Base-by-base conservation (phyloP, 208 protist species). In the Acanthamoeba culbertsoni region DNA sequence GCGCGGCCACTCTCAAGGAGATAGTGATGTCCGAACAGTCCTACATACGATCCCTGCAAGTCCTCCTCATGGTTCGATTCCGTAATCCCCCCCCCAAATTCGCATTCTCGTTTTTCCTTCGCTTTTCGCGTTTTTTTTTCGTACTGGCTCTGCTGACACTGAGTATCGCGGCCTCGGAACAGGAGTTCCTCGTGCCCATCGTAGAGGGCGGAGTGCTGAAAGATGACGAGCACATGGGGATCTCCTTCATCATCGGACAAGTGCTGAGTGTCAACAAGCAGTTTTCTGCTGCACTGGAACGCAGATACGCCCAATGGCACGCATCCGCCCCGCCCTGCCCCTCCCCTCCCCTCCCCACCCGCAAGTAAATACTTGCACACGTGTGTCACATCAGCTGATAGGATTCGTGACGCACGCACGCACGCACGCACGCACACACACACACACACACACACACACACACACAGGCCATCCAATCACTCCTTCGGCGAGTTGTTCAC, bases 241-340 rank as follows among this genome's bases (percentile, higher is more conserved):
- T 75, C 23, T 75, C 63, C 18, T 75, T 75, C 63, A 75, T 75
- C 28, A 75, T 75, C 63, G 63, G 63, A 10, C 63, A 75, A n/a
- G 63, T 75, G 23, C 63, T 75, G 14, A 75, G 63, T 43, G 37
- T 75, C 63, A 75, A 75, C 63, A 75, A 75, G n/a, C 63, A 75
- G 63, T 75, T 75, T 35, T 35, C 6, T n/a, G 28, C 28, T n/a
- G 28, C 63, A 16, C 23, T 75, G 63, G 33, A 75, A 35, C 35
- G 43, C 33, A 75, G 43, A 35, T 75, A 75, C n/a, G 63, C 63
- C 63, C 35, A 75, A 35, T 75, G 63, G 63, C 43, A 75, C 35
- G 62, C 18, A 0, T 0, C 16, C 31, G 12, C 48, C 48, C 12
- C 48, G 18, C 48, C 48, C 48, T 55, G 12, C 18, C 18, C 48